Base-by-base conservation (phyloP, 2,329 filamentous ascomycete genomes). In the Magnaporthiopsis incrustans region DNA sequence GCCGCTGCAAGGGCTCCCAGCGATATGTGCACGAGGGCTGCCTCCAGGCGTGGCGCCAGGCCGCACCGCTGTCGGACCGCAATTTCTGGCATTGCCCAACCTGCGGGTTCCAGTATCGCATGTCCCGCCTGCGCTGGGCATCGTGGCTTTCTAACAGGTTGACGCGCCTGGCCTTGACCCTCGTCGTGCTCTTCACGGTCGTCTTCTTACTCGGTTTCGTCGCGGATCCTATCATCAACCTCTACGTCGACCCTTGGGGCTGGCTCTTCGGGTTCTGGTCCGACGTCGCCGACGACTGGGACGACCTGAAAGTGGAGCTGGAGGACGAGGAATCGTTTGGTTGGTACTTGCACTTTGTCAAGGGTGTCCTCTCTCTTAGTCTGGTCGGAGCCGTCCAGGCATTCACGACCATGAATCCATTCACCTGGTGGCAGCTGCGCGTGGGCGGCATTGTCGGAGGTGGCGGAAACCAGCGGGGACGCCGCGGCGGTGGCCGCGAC, bases 21-120 rank as follows among this genome's bases (percentile, higher is more conserved):
- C 91, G 91, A 77, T 97, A 96, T 76, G 92, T 98, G 30, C 95
- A 99, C 75, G 92, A 97, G 75, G 89, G 87, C 35, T 99, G 95
- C 72, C 81, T 99, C 61, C 86, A 90, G 71, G 82, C 85, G 14
- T 98, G 93, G 92, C 86, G 95, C 69, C 83, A 88, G 67, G 84
- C 90, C 58, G 86, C 92, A 72, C 89, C 90, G 0, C 71, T 76
- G 33, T 76, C 76, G 71, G 82, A 79, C 38, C 84, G 90, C 64
- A 92, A 93, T 70, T 96, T 88, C 73, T 97, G 89, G 85, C 84
- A 90, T 71, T 98, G 94, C 72, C 90, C 90, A 26, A 97, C 92
- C 0, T 98, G 94, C 76, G 82, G 86, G 44, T 97, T 95, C 76
- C 82, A 84, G 69, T 98, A 97, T 76, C 85, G 86, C 50, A 81